Conservation (phyloP, 345 rosid genomes). For the Cardamine resedifolia region DNA sequence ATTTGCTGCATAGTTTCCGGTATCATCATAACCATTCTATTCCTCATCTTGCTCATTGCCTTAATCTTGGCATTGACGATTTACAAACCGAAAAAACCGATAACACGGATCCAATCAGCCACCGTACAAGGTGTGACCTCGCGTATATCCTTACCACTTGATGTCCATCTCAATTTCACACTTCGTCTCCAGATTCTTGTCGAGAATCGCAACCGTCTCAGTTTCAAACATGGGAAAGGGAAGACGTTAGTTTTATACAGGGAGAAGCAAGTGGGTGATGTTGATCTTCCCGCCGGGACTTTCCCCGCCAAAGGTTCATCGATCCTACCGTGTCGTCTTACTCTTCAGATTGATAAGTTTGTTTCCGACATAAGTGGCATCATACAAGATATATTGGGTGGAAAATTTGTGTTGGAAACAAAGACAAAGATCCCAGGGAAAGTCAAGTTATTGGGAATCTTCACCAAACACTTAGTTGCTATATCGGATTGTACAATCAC, state of each 20-base stretch:
- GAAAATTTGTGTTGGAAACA: slow-evolving; percentile 42
- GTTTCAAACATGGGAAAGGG: slow-evolving; percentile 49
- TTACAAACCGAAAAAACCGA: slow-evolving; percentile 45
- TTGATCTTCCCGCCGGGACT: slow-evolving; percentile 39
- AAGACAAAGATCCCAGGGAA: slow-evolving; percentile 46
- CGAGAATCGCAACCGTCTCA: slow-evolving; percentile 39
- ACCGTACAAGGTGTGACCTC: slow-evolving; percentile 46
- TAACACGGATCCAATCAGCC: slow-evolving; percentile 39
- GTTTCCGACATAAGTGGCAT: slow-evolving; percentile 22
- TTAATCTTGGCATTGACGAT: slow-evolving; percentile 48
- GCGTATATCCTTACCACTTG: slow-evolving; percentile 40
- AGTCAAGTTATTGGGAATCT: slow-evolving; percentile 42
- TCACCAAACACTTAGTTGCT: slow-evolving; percentile 43
- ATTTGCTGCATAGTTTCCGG: slow-evolving; percentile 23
- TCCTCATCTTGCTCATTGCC: slow-evolving; percentile 34
- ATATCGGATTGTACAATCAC: slow-evolving; percentile 42
- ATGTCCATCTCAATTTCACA: slow-evolving; percentile 45
- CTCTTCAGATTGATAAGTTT: slow-evolving; percentile 41
- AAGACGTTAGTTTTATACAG: slow-evolving; percentile 37
- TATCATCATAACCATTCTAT: slow-evolving; percentile 24
- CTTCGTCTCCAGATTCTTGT: slow-evolving; percentile 42
- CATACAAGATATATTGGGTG: slow-evolving; percentile 39
- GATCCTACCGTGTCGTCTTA: slow-evolving; percentile 35
- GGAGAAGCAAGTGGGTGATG: slow-evolving; percentile 43
- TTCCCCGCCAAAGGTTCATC: slow-evolving; percentile 36